Evolutionary conservation across 805 yeast species (phyloP), one percentile per base, ranked within the genome.

Genomic region (Wickerhamiella nectarea): DNA sequence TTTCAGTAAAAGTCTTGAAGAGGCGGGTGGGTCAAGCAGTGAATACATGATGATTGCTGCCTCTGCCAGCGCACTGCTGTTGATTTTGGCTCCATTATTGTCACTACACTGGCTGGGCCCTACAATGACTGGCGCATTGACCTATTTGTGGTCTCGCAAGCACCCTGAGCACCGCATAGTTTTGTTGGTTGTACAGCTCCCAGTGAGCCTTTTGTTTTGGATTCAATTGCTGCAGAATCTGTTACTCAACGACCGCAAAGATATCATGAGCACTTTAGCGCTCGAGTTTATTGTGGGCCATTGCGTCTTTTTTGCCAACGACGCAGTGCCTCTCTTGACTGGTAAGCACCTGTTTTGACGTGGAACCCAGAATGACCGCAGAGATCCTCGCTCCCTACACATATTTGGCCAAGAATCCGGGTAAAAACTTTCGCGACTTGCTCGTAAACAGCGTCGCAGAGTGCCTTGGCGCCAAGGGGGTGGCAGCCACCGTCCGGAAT

Each of bases 371-470:
- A 21, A 21, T 21, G 24, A 21, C 14, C 18, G 38, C 9, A 3
- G 15, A 6, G 9, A 35, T 63, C 1, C 50, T 48, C 21, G 68
- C 64, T 1, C 84, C 85, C 1, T 78, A 66, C 50, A 52, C 57
- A 3, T 75, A 78, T 52, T 60, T 78, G 9, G 61, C 64, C 15
- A 52, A 62, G 9, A 68, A 68, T 22, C 69, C 72, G 0, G 84
- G 84, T 10, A 78, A 78, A 56, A 72, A 75, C 42, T 53, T 78
- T 45, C 62, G 84, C 31, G 57, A 64, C 2, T 52, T 61, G 37
- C 55, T 78, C 48, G 69, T 79, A 2, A 60, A 61, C 8, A 67
- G 72, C 12, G 78, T 80, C 60, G 76, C 78, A 49, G 44, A 59
- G n/a, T 62, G 76, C 26, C 64, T 76, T 34, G 43, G 63, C 12